Evolutionary conservation across 1,139 yeast genomes (phyloP).

Genomic region (Candida gigantensis): DNA sequence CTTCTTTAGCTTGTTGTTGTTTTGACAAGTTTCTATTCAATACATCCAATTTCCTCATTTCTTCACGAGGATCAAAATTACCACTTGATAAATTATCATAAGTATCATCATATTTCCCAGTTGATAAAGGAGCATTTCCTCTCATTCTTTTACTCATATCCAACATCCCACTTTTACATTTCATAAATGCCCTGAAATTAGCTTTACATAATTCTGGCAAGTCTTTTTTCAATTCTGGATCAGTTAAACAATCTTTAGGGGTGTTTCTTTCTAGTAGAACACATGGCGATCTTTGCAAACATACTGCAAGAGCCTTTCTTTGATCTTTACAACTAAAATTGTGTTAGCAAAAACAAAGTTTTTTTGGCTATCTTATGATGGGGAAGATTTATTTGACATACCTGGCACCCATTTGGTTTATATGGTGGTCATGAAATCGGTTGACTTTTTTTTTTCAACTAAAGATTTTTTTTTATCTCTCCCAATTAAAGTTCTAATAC

Average conservation of each 20-base stretch:
- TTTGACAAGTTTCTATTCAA: slow-evolving; percentile 50
- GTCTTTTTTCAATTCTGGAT: slow-evolving; percentile 73
- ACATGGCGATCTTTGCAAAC: slow-evolving; percentile 95
- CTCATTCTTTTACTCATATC: slow-evolving; percentile 91
- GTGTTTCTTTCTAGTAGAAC: slow-evolving; percentile 87
- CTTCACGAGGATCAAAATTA: slow-evolving; percentile 77
- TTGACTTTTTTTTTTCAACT: slow-evolving; percentile 3
- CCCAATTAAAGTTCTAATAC: too few relatives aligned
- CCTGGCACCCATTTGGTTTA: slow-evolving; percentile 32
- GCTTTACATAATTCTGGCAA: slow-evolving; percentile 89
- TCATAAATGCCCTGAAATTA: slow-evolving; percentile 81
- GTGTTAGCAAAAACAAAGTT: slow-evolving; percentile 3
- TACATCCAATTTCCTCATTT: slow-evolving; percentile 65
- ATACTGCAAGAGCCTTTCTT: slow-evolving; percentile 88
- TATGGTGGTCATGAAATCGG: neutral
- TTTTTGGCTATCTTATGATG: too few relatives aligned
- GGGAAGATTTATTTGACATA: too few relatives aligned
- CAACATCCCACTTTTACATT: slow-evolving; percentile 80
- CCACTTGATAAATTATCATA: slow-evolving; percentile 78
- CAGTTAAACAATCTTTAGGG: slow-evolving; percentile 83
- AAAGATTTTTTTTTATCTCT: slow-evolving; percentile 1
- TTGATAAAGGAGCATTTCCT: slow-evolving; percentile 91
- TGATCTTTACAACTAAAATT: slow-evolving; percentile 84
- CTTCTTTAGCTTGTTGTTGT: slow-evolving; percentile 24
- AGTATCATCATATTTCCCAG: slow-evolving; percentile 89